phyloP scores from a whole-genome alignment of 192 early-diverging fungal species.

The Backusella mclennaniae region DNA sequence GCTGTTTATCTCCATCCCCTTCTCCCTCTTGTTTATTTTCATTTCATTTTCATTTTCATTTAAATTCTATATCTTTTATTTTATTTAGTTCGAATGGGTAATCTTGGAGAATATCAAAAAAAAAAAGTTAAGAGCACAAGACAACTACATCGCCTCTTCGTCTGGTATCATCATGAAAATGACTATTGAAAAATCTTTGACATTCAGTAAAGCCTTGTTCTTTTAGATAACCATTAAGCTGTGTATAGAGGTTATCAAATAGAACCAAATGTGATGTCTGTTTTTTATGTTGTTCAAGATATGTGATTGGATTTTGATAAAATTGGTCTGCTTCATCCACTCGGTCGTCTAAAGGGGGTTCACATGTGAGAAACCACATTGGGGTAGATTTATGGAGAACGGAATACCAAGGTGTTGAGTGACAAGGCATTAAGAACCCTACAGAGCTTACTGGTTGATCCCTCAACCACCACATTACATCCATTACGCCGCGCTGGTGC shows the following conservation, averaged over 20 bases:
- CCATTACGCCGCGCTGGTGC: conserved; percentile 93
- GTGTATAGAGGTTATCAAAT: conserved; percentile 62
- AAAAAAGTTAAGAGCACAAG: conserved; percentile 41
- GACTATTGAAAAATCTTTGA: conserved; percentile 88
- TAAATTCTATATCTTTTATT: background rate
- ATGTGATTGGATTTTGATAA: conserved; percentile 65
- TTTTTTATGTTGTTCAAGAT: conserved; percentile 36
- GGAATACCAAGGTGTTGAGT: conserved; percentile 94
- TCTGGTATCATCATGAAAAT: conserved; percentile 80
- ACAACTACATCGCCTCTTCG: conserved; percentile 84
- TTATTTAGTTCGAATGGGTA: background rate
- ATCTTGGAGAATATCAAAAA: background rate
- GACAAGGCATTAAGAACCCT: conserved; percentile 93
- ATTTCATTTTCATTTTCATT: background rate
- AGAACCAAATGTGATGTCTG: conserved; percentile 65
- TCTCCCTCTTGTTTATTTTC: background rate
- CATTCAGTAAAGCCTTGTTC: conserved; percentile 45
- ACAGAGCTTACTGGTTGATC: conserved; percentile 42
- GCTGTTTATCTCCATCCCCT: background rate
- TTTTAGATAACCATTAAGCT: background rate
- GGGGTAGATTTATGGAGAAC: conserved; percentile 67
- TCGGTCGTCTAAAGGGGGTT: conserved; percentile 69
- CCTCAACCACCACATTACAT: conserved; percentile 78
- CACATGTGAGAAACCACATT: conserved; percentile 90
- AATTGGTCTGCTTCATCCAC: conserved; percentile 78